Conservation (phyloP, 2,329 filamentous ascomycete genomes). For the Aspergillus cejpii region DNA sequence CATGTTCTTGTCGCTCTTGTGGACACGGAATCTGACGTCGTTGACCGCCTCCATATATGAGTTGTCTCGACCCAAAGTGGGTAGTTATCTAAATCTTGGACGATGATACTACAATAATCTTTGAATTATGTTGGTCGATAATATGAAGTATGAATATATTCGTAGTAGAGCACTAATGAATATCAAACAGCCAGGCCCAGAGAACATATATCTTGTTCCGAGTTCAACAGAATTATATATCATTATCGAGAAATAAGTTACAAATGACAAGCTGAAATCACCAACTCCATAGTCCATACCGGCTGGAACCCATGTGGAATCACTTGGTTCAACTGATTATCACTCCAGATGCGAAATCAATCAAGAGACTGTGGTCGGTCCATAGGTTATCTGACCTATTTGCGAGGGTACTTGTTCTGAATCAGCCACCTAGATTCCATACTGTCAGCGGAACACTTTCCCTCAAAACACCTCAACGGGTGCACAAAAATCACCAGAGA, state of each 20-base stretch:
- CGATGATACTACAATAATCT: too few relatives aligned
- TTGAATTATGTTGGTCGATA: too few relatives aligned
- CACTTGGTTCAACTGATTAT: neutral
- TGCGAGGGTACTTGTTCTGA: slow-evolving; percentile 47
- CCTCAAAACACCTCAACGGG: neutral
- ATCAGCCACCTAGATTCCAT: slow-evolving; percentile 40
- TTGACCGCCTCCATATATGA: slow-evolving; percentile 30
- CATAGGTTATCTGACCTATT: slow-evolving; percentile 26
- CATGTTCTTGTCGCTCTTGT: slow-evolving; percentile 30
- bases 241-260: neutral
- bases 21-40: slow-evolving; percentile 23
- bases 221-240: neutral
- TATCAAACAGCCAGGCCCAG: too few relatives aligned
- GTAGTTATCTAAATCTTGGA: neutral
- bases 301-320: neutral
- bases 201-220: too few relatives aligned
- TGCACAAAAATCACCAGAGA: neutral
- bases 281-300: neutral
- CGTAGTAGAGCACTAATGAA: too few relatives aligned
- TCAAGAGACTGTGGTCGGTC: neutral
- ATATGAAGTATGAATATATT: too few relatives aligned
- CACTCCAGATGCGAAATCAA: neutral
- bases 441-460: slow-evolving; percentile 9
- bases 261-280: neutral
- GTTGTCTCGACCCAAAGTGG: slow-evolving; percentile 7